Evolutionary conservation across 148 eudicot species (phyloP).

Genomic region (Euryodendron excelsum): DNA sequence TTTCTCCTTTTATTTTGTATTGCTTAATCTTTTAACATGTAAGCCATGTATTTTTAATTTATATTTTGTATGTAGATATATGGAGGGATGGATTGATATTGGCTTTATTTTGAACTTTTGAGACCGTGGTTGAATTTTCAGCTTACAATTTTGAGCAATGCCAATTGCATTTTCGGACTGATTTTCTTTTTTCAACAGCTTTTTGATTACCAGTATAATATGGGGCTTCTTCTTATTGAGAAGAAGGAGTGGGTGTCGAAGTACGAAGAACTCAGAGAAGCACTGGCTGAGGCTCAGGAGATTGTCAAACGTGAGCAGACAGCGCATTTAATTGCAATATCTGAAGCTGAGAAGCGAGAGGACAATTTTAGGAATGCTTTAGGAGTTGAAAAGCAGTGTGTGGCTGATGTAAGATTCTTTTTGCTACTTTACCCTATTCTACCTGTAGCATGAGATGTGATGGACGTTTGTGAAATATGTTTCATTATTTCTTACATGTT

Average conservation of each 20-base stretch:
- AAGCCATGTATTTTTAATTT: neutral
- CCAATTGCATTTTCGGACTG: neutral
- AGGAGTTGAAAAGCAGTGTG: slow-evolving; percentile 59
- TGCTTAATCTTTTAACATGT: neutral
- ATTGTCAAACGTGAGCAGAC: slow-evolving; percentile 73
- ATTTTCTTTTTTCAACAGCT: slow-evolving; percentile 43
- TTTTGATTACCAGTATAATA: slow-evolving; percentile 76
- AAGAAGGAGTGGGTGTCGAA: slow-evolving; percentile 56
- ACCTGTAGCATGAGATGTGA: neutral
- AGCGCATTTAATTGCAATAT: slow-evolving; percentile 63
- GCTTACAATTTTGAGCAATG: neutral
- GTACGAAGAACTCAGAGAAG: slow-evolving; percentile 54
- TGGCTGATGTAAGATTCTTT: slow-evolving; percentile 52
- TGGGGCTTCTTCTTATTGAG: slow-evolving; percentile 87
- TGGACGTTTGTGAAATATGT: neutral
- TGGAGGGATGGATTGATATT: neutral
- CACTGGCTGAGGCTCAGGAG: slow-evolving; percentile 60
- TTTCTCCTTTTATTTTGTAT: neutral
- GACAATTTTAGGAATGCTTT: slow-evolving; percentile 65
- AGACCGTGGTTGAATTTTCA: neutral
- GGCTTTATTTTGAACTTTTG: slow-evolving; percentile 9
- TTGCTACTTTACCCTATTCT: neutral
- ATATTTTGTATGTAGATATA: neutral
- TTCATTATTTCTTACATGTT: neutral
- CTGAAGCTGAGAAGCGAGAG: slow-evolving; percentile 80